These are phyloP conservation scores for Thuidium tamariscinum DNA, from an alignment of 225 moss, liverwort and hornwort species.

Conservation along the genomic window DNA sequence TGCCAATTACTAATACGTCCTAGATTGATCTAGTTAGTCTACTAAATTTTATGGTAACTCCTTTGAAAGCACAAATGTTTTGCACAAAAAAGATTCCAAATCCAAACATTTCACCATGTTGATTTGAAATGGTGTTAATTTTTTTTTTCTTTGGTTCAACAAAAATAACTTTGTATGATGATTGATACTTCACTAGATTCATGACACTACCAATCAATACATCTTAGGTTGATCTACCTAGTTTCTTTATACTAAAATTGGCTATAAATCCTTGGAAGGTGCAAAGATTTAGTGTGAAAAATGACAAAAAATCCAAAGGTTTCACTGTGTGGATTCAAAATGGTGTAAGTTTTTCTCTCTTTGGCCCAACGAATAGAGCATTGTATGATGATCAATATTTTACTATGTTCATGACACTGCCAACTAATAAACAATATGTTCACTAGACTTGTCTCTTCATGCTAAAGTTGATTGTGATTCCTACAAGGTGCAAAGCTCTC, in stretches of 20 bases:
- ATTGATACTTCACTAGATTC: neutral
- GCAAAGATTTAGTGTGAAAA: fast-evolving
- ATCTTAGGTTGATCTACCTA: fast-evolving
- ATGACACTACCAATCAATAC: fast-evolving
- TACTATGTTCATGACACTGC: fast-evolving
- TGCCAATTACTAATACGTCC: too few relatives aligned
- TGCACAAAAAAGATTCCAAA: too few relatives aligned
- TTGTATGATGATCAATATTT: neutral
- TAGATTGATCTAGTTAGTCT: too few relatives aligned
- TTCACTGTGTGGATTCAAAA: neutral
- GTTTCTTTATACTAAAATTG: neutral
- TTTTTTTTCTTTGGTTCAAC: fast-evolving
- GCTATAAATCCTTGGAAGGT: fast-evolving
- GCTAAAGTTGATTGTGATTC: neutral
- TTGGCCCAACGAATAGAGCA: fast-evolving
- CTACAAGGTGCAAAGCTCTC: fast-evolving
- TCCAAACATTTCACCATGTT: neutral
- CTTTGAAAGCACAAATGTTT: too few relatives aligned
- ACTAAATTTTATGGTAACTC: too few relatives aligned
- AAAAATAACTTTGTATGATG: neutral
- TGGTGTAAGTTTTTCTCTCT: neutral
- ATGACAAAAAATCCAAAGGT: neutral
- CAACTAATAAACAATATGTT: neutral
- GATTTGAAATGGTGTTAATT: neutral
- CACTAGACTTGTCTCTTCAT: neutral